Evolutionary conservation across 73 alveolate genomes (phyloP).

Genomic region (Paramecium bursaria): DNA sequence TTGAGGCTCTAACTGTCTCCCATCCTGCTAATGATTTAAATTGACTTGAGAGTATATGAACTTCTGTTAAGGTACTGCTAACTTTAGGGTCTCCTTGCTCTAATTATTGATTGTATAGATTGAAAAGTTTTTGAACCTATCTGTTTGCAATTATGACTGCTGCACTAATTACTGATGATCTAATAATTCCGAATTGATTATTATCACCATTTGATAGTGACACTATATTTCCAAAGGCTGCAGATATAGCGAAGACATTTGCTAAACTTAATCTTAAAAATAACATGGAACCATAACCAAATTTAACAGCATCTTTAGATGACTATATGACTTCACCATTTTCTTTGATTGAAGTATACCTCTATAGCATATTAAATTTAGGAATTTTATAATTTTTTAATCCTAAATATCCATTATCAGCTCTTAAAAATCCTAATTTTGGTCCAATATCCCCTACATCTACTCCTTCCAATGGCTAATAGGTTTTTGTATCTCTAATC

Average conservation of each 20-base stretch:
- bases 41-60: constrained; percentile 60
- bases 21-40: constrained; percentile 59
- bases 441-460: constrained; percentile 76
- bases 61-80: constrained; percentile 14
- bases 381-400: constrained; percentile 68
- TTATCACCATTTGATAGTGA: too few relatives aligned
- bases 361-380: constrained; percentile 68
- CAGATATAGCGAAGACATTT: constrained; percentile 29
- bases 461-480: constrained; percentile 65
- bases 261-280: constrained; percentile 51
- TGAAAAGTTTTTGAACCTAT: constrained; percentile 7
- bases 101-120: neutral
- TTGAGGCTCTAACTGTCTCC: constrained; percentile 58
- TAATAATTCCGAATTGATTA: constrained; percentile 8
- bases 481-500: constrained; percentile 68
- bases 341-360: constrained; percentile 72
- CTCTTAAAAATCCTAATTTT: constrained; percentile 61
- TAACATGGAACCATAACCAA: constrained; percentile 69
- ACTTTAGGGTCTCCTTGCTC: neutral
- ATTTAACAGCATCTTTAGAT: constrained; percentile 64
- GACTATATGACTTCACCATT: constrained; percentile 75
- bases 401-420: constrained; percentile 73
- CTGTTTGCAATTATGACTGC: constrained; percentile 21
- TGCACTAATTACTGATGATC: constrained; percentile 20
- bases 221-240: constrained; percentile 23